phyloP scores from a whole-genome alignment of 139 green algal species.

The Pleodorina starrii region DNA sequence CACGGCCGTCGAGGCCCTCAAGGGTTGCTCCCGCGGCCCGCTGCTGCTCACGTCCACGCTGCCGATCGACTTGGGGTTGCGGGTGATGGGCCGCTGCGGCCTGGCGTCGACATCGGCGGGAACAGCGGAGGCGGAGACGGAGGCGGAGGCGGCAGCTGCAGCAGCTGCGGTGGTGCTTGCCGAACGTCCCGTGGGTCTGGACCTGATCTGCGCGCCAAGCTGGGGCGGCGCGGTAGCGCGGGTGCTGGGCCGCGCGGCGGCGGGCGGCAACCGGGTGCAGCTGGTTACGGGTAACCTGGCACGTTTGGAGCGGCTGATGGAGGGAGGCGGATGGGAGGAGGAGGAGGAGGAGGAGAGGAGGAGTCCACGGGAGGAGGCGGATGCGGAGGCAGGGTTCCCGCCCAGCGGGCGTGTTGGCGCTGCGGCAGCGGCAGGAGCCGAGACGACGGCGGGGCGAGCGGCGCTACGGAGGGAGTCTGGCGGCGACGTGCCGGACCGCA shows the following conservation, averaged over 20 bases:
- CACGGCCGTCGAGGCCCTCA: slow-evolving; percentile 28
- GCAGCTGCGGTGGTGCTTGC: not conserved
- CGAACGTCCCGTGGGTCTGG: slow-evolving; percentile 6
- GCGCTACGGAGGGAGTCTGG: too few species aligned
- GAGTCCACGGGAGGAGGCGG: not conserved
- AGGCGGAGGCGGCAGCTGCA: not conserved
- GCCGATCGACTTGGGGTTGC: not conserved
- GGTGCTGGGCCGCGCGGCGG: not conserved
- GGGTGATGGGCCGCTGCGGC: slow-evolving; percentile 27
- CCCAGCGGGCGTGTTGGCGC: not conserved
- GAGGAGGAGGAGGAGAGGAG: not conserved
- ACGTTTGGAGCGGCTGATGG: slow-evolving; percentile 27
- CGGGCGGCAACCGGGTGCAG: not conserved
- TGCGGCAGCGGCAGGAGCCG: not conserved
- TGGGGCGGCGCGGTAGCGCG: not conserved
- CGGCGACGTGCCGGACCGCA: too few species aligned
- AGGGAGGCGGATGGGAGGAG: not conserved
- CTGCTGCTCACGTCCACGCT: slow-evolving; percentile 31
- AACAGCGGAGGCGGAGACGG: too few species aligned
- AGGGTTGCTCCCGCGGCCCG: not conserved
- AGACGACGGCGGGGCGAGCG: not conserved
- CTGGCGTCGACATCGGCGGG: not conserved
- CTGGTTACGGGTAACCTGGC: slow-evolving; percentile 12
- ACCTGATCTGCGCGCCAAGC: not conserved
- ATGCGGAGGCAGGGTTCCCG: not conserved